A percentile compares a stretch with the other conserved stretches of the same genome.
Conservation (phyloP, 1,284 basidiomycete genomes). For the Pterulicium gracile region DNA sequence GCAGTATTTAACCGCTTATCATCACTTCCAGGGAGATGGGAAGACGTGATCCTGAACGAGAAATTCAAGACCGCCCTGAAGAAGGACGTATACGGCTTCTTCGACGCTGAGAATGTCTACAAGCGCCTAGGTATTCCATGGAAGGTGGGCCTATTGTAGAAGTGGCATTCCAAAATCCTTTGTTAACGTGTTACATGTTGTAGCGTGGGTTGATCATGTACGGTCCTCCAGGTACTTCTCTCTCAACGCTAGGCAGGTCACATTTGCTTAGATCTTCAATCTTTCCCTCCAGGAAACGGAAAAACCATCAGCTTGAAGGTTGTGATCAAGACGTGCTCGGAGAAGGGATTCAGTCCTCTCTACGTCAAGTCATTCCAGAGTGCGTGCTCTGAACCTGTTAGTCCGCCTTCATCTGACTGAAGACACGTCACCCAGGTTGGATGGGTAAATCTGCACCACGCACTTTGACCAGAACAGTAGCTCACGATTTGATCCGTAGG, state of each 20-base stretch:
- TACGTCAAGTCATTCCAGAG: constrained; percentile 71
- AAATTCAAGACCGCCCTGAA: constrained; percentile 55
- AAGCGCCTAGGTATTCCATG: constrained; percentile 67
- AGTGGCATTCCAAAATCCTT: not conserved
- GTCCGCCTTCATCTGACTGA: constrained; percentile 1
- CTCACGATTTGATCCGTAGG: constrained; percentile 14
- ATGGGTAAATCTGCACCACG: constrained; percentile 21
- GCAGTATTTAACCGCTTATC: not conserved
- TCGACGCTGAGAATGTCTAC: constrained; percentile 59
- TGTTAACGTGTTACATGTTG: constrained; percentile 2
- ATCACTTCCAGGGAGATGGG: constrained; percentile 36
- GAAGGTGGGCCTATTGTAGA: constrained; percentile 42
- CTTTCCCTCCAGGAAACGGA: constrained; percentile 79
- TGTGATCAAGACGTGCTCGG: constrained; percentile 57
- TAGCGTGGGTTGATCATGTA: constrained; percentile 66
- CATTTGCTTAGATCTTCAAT: constrained; percentile 7
- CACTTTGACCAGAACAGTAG: not conserved
- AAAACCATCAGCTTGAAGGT: constrained; percentile 77
- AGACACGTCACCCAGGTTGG: constrained; percentile 27
- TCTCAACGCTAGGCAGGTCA: not conserved
- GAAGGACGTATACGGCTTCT: constrained; percentile 72
- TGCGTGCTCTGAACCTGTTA: constrained; percentile 16
- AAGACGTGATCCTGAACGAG: constrained; percentile 65
- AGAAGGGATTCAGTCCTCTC: constrained; percentile 50
- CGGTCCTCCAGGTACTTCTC: constrained; percentile 51